Conservation (phyloP, 1,139 yeast genomes). For the Suhomyces bokatorum region DNA sequence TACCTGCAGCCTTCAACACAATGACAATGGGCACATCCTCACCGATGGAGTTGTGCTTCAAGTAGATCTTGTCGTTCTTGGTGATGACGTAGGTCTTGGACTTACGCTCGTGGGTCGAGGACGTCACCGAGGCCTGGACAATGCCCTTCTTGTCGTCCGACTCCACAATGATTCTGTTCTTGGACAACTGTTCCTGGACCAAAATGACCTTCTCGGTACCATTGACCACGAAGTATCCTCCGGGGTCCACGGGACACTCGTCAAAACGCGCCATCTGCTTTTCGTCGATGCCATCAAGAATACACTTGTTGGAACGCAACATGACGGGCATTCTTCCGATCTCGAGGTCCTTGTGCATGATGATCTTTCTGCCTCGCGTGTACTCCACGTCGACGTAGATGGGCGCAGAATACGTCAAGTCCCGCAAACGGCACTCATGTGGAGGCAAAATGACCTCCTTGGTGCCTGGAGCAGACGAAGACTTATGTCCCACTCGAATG, state of each 20-base stretch:
- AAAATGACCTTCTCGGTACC: conserved; percentile 97
- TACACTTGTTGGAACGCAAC: conserved; percentile 91
- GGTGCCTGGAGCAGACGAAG: conserved; percentile 50
- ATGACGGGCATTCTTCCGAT: conserved; percentile 98
- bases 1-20: conserved; percentile 92
- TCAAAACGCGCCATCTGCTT: conserved; percentile 81
- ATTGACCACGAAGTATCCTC: conserved; percentile 96
- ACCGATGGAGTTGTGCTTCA: conserved; percentile 91
- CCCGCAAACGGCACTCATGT: conserved; percentile 94
- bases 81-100: conserved; percentile 95
- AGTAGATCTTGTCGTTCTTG: conserved; percentile 82
- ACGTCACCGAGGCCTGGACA: conserved; percentile 96
- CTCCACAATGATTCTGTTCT: conserved; percentile 96
- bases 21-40: conserved; percentile 96
- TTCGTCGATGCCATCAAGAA: conserved; percentile 75
- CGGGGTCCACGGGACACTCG: conserved; percentile 98
- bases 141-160: conserved; percentile 93
- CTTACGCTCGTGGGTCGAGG: conserved; percentile 96
- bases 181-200: conserved; percentile 94
- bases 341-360: conserved; percentile 85
- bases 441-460: conserved; percentile 79
- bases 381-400: conserved; percentile 96
- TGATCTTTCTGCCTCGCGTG: conserved; percentile 89
- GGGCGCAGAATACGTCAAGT: conserved; percentile 93
- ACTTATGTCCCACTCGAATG: conserved; percentile 80